Percentiles rank a stretch among this genome's conserved stretches.
Conservation (phyloP, 1,284 basidiomycete species). For the Ganoderma resinaceum region DNA sequence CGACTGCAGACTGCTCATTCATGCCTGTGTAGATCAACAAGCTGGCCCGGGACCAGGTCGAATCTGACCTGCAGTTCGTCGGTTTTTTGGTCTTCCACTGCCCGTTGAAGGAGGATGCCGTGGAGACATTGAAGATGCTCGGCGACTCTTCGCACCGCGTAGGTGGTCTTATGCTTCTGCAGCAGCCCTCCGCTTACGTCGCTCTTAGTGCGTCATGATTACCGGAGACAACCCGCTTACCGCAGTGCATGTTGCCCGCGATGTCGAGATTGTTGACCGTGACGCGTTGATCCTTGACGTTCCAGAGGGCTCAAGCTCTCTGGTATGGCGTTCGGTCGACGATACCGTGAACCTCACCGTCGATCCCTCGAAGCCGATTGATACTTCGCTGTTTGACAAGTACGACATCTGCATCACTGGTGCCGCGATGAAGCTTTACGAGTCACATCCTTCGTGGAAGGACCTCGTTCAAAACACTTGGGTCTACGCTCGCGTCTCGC, state of each 20-base stretch:
- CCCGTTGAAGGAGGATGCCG: slow-evolving; percentile 92
- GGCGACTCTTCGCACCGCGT: slow-evolving; percentile 94
- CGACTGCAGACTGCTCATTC: neutral
- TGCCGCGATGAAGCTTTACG: slow-evolving; percentile 87
- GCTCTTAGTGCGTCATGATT: slow-evolving; percentile 90
- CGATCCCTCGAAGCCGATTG: slow-evolving; percentile 78
- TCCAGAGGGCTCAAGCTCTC: slow-evolving; percentile 79
- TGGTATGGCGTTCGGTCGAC: slow-evolving; percentile 94
- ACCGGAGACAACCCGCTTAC: slow-evolving; percentile 97
- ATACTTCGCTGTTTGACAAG: slow-evolving; percentile 76
- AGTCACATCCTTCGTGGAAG: slow-evolving; percentile 68
- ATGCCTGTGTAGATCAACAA: slow-evolving; percentile 77
- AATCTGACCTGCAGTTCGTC: slow-evolving; percentile 79
- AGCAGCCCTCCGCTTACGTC: slow-evolving; percentile 7
- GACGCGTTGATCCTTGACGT: slow-evolving; percentile 92
- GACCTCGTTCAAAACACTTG: slow-evolving; percentile 91
- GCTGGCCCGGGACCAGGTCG: slow-evolving; percentile 79
- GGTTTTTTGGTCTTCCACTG: slow-evolving; percentile 98
- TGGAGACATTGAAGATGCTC: slow-evolving; percentile 90
- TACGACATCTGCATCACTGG: slow-evolving; percentile 97
- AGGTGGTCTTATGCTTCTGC: slow-evolving; percentile 43
- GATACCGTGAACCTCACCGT: slow-evolving; percentile 88
- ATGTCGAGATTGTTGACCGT: slow-evolving; percentile 95
- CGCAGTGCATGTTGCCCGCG: slow-evolving; percentile 90
- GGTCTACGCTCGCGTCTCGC: slow-evolving; percentile 98